Evolutionary conservation across 2,329 filamentous ascomycete genomes (phyloP), one percentile per base, ranked within the genome.

Genomic region (Myriosclerotinia duriaeana): DNA sequence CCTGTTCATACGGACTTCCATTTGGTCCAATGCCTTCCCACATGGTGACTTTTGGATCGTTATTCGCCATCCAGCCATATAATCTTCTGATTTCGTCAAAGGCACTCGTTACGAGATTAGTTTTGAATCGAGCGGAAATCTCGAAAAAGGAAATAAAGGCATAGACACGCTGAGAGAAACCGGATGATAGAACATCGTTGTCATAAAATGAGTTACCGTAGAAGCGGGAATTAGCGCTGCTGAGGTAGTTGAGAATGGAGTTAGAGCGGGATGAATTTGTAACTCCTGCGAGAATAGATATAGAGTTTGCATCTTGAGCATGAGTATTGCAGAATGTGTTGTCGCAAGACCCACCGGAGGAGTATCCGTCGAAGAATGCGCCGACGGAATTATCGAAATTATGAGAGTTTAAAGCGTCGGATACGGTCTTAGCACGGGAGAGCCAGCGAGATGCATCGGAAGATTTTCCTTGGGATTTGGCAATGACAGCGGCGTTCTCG

Each of bases 151-250:
- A 84, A 22, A 81, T 79, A 68, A 84, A 84, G 2, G 83, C 77
- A 65, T 84, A 84, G 4, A 84, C 82, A 15, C 81, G 78, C 60
- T 80, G 72, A 2, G 78, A 78, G 70, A 79, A 83, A 0, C 77
- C 78, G 0, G 68, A 69, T 0, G 70, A 72, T 6, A 83, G 72
- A 4, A 76, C 71, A 53, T 77, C 79, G 48, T 78, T 80, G 71
- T 84, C 82, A 71, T 82, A 84, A 71, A 84, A 84, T 1, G 83
- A 77, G 69, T 84, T 84, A 2, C 83, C 82, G 67, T 83, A 84
- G 0, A 74, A 73, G 9, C 76, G 75, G 0, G 77, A 71, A 22
- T 78, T 79, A 5, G 76, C 69, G 20, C 68, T 70, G 5, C 76
- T 68, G 22, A 83, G 78, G 69, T 81, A 83, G 1, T 72, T 58